These are phyloP conservation scores for Penicillium paradoxum DNA, from an alignment of 495 filamentous ascomycete genomes.

Conservation along the genomic window DNA sequence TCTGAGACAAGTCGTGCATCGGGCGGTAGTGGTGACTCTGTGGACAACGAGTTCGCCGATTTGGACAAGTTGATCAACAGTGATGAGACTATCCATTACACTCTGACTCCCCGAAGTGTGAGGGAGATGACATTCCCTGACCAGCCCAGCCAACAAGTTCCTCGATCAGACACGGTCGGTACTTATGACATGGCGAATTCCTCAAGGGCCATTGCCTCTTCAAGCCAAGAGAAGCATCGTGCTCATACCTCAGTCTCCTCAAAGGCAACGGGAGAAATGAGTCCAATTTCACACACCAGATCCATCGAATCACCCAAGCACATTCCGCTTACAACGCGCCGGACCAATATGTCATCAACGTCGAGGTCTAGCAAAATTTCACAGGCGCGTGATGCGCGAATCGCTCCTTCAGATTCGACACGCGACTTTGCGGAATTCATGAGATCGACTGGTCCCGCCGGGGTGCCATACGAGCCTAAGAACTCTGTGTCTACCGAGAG, in stretches of 20 bases:
- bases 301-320: slow-evolving; percentile 24
- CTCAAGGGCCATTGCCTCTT: slow-evolving; percentile 32
- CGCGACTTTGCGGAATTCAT: slow-evolving; percentile 83
- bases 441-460: slow-evolving; percentile 62
- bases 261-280: slow-evolving; percentile 13
- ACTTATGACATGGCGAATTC: slow-evolving; percentile 38
- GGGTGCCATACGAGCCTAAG: neutral
- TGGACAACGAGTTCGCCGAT: slow-evolving; percentile 46
- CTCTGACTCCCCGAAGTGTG: slow-evolving; percentile 84
- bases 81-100: slow-evolving; percentile 88
- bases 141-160: slow-evolving; percentile 29
- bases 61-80: slow-evolving; percentile 90
- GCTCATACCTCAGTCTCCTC: slow-evolving; percentile 26
- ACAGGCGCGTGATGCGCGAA: slow-evolving; percentile 63
- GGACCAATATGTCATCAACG: slow-evolving; percentile 22
- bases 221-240: slow-evolving; percentile 20
- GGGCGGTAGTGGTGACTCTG: slow-evolving; percentile 33
- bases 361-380: slow-evolving; percentile 22
- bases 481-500: slow-evolving; percentile 14
- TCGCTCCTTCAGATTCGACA: slow-evolving; percentile 54
- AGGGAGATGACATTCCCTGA: slow-evolving; percentile 68
- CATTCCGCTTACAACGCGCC: slow-evolving; percentile 27
- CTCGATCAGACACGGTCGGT: slow-evolving; percentile 31
- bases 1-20: slow-evolving; percentile 44
- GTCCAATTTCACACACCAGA: slow-evolving; percentile 16